A percentile compares a stretch with the other conserved stretches of the same genome.
These are phyloP conservation scores for Leccinellum luteum DNA, from an alignment of 768 basidiomycete genomes.

Conservation along the genomic window DNA sequence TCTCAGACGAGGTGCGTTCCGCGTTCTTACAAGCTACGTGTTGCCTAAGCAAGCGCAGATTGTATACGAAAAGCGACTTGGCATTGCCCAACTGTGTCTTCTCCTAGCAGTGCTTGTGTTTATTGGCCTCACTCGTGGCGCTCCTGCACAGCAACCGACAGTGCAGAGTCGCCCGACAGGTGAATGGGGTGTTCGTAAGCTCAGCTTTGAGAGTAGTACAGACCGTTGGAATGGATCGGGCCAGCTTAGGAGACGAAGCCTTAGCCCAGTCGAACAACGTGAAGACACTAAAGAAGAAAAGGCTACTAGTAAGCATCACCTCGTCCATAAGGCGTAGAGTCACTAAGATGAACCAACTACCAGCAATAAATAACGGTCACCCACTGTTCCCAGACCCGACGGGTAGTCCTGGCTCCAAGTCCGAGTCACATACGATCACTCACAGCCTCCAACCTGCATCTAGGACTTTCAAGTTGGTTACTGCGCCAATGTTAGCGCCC, in stretches of 20 bases:
- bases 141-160: constrained; percentile 33
- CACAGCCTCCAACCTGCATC: neutral
- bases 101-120: constrained; percentile 82
- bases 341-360: neutral
- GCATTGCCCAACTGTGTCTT: constrained; percentile 83
- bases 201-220: constrained; percentile 58
- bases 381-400: neutral
- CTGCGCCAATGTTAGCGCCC: neutral
- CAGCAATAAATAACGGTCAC: neutral
- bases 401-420: neutral
- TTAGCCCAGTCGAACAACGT: constrained; percentile 24
- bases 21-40: neutral
- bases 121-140: constrained; percentile 79
- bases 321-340: neutral
- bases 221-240: constrained; percentile 30
- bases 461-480: neutral
- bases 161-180: constrained; percentile 32
- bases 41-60: constrained; percentile 46
- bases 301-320: constrained; percentile 7
- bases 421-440: neutral
- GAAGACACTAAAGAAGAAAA: constrained; percentile 12
- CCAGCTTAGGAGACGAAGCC: constrained; percentile 26
- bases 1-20: constrained; percentile 72
- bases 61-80: constrained; percentile 82
- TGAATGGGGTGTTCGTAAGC: constrained; percentile 55